A percentile compares a stretch with the other conserved stretches of the same genome.
Conservation (phyloP, 768 basidiomycete species). For the Lactifluus rugatus region DNA sequence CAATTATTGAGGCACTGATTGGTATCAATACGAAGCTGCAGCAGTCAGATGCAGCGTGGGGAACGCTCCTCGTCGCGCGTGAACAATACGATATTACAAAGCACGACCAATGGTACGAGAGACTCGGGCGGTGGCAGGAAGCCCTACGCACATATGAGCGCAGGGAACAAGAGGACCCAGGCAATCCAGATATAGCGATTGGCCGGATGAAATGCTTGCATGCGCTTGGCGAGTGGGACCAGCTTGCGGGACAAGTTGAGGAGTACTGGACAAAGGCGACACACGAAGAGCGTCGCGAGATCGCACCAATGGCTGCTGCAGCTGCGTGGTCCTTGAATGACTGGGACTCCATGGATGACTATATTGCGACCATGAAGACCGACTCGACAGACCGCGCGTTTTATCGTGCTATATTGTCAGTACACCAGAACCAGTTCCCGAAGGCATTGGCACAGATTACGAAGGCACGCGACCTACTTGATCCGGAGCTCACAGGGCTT, state of each 20-base stretch:
- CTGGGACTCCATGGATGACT: conserved; percentile 98
- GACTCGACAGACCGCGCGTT: conserved; percentile 93
- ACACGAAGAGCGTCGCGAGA: conserved; percentile 77
- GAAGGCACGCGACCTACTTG: conserved; percentile 84
- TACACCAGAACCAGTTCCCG: conserved; percentile 93
- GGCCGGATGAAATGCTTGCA: conserved; percentile 95
- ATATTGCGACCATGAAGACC: conserved; percentile 84
- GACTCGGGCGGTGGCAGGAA: conserved; percentile 93
- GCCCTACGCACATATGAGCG: conserved; percentile 80
- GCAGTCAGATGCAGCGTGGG: conserved; percentile 97
- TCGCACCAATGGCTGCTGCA: conserved; percentile 94
- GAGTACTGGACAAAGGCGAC: conserved; percentile 79
- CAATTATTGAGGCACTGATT: conserved; percentile 89
- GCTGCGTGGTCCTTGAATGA: conserved; percentile 95
- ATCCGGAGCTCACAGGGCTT: conserved; percentile 83
- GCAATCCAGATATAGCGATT: conserved; percentile 65
- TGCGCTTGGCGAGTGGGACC: conserved; percentile 97
- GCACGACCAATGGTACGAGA: conserved; percentile 98
- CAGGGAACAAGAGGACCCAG: conserved; percentile 65
- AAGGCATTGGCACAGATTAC: conserved; percentile 86
- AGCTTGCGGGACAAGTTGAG: conserved; percentile 74
- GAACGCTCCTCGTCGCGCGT: conserved; percentile 81
- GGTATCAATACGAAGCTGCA: conserved; percentile 94
- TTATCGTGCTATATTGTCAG: conserved; percentile 90
- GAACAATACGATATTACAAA: conserved; percentile 85